These are phyloP conservation scores for Cymbopogon flexuosus DNA, from an alignment of 202 grass and related monocot genomes.

Conservation along the genomic window DNA sequence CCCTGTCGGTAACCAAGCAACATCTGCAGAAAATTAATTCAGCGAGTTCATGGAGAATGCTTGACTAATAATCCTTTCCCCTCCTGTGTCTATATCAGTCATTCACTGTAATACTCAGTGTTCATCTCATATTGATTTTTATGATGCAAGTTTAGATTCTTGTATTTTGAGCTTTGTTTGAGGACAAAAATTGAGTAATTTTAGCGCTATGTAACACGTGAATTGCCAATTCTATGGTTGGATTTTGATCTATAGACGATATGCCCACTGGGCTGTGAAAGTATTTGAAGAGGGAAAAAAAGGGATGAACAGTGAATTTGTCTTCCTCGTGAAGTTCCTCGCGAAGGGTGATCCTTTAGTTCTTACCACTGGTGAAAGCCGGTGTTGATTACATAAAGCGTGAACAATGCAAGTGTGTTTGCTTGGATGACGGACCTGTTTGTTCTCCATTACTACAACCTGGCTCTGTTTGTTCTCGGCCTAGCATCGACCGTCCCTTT, in stretches of 20 bases:
- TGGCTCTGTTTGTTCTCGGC: too few relatives aligned
- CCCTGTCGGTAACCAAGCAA: conserved; percentile 47
- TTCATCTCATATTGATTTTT: conserved; percentile 7
- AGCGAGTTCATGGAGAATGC: not conserved
- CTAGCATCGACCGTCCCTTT: too few relatives aligned
- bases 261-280: not conserved
- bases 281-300: not conserved
- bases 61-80: conserved; percentile 9
- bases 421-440: too few relatives aligned
- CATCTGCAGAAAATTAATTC: conserved; percentile 65
- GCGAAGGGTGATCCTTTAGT: too few relatives aligned
- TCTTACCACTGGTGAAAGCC: too few relatives aligned
- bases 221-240: not conserved
- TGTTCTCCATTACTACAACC: too few relatives aligned
- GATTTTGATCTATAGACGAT: not conserved
- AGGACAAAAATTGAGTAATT: conserved; percentile 11
- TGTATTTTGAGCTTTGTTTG: conserved; percentile 11
- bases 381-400: too few relatives aligned
- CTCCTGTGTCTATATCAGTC: conserved; percentile 20
- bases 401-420: too few relatives aligned
- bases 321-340: too few relatives aligned
- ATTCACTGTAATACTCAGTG: conserved; percentile 1
- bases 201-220: not conserved
- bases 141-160: conserved; percentile 10
- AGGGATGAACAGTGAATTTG: too few relatives aligned